Percentiles rank a stretch among this genome's conserved stretches.
phyloP scores from a whole-genome alignment of 73 alveolate species.

The Diophrys sp. region DNA sequence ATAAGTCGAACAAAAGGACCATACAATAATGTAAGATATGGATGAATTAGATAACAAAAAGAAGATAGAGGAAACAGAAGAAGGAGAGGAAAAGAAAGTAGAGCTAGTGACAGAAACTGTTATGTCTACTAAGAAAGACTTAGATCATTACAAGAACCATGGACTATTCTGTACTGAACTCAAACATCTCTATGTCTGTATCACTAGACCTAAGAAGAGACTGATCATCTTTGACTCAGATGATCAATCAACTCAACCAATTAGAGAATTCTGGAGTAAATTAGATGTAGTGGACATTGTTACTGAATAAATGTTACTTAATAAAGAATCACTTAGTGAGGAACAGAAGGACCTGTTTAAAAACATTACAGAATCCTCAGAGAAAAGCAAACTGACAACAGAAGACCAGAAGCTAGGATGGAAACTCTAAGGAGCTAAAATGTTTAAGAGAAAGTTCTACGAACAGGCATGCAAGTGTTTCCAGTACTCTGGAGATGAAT shows the following conservation, averaged over 20 bases:
- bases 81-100: slow-evolving; percentile 27
- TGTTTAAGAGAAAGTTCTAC: slow-evolving; percentile 77
- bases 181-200: slow-evolving; percentile 80
- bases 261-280: slow-evolving; percentile 66
- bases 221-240: slow-evolving; percentile 78
- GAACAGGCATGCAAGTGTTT: slow-evolving; percentile 81
- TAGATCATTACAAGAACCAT: slow-evolving; percentile 40
- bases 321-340: slow-evolving; percentile 1
- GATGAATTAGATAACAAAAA: slow-evolving; percentile 32
- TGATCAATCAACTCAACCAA: slow-evolving; percentile 53
- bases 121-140: background rate
- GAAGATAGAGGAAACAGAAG: slow-evolving; percentile 16
- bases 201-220: slow-evolving; percentile 85
- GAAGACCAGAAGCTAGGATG: slow-evolving; percentile 45
- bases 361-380: slow-evolving; percentile 4
- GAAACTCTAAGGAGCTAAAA: slow-evolving; percentile 72
- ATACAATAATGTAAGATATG: slow-evolving; percentile 30
- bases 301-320: slow-evolving; percentile 11
- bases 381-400: slow-evolving; percentile 24
- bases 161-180: slow-evolving; percentile 78
- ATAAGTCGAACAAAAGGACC: slow-evolving; percentile 12
- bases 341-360: slow-evolving; percentile 19
- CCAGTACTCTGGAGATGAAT: slow-evolving; percentile 57
- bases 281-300: slow-evolving; percentile 57
- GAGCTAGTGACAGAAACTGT: slow-evolving; percentile 4